Evolutionary conservation across 805 yeast genomes (phyloP), one percentile per base, ranked within the genome.

Genomic region (Saturnispora serradocipensis): DNA sequence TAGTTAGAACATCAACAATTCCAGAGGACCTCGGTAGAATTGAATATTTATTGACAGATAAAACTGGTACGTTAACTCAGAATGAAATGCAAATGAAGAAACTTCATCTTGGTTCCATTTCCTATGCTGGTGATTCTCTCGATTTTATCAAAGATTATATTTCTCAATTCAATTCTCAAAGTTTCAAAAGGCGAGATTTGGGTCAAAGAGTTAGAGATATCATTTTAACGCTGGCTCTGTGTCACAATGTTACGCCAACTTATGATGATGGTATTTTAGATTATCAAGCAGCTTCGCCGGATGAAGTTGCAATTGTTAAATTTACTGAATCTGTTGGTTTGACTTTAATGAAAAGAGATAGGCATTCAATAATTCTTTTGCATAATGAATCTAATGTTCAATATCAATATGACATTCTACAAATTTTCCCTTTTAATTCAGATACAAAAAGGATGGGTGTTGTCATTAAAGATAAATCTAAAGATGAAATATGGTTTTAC

Each of bases 281-380:
- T 2, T 93, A 90, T 65, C 99, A 93, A 68, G 99, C 99, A 0
- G 97, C 98, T 0, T 90, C 97, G 0, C 99, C 99, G 0, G 99
- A 93, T 71, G 99, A 93, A 65, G 82, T 93, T 59, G 99, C 99
- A 28, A 93, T 93, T 56, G 98, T 93, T 18, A 84, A 84, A 61
- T 93, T 88, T 70, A 87, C 97, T 0, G 95, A 88, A 56, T 65
- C 72, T 2, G 91, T 90, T 30, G 99, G 99, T 0, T 72, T 93
- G 35, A 78, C 89, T 7, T 73, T 93, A 44, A 75, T 80, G 54
- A 83, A 80, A 61, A 80, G 99, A 60, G 99, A 93, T 65, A 78
- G 99, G 53, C 76, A 77, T 51, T 78, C 83, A 6, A 76, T 93
- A 58, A 74, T 87, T 0, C 67, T 93, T 46, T 62, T 79, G 34